Base-by-base conservation (phyloP, 768 basidiomycete genomes). In the Tylopilus intermedius region DNA sequence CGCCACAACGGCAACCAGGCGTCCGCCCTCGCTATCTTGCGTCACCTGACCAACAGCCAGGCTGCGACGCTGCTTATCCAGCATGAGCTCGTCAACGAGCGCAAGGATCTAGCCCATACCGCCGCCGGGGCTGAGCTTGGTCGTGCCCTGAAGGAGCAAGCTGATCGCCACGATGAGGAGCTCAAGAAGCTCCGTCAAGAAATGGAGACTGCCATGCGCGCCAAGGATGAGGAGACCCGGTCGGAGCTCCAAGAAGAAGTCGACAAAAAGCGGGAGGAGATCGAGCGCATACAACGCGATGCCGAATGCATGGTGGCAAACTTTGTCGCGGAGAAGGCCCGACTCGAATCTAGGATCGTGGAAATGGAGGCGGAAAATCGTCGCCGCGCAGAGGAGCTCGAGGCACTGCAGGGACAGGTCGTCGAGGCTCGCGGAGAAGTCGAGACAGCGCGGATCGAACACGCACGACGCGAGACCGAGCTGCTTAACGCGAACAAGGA, bases 51-150 rank as follows among this genome's bases (percentile, higher is more conserved):
- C 14, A 63, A 67, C 26, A 72, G 67, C 7, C 63, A 66, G 26
- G 75, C 81, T 0, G 57, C 72, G 3, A 68, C 76, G 2, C 68
- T 84, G 3, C 72, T 71, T 22, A 81, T 84, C 46, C 83, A 83
- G 57, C 66, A 70, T 26, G 82, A 85, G 60, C 67, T 83, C 13
- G 78, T 83, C 5, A 75, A 76, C 51, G 68, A 77, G 57, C 69
- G 69, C 30, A 74, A 74, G 46, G 70, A 75, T 39, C 73, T 83
- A 14, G 68, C 74, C 2, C 69, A 82, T 47, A 83, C 83, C 2
- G 66, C 70, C 4, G 83, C 82, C 1, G 81, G 81, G 1, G 70
- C 66, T 14, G 82, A 80, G 59, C 71, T 84, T 21, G 72, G 71
- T 47, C 71, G 73, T 15, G 80, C 80, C 37, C 60, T 81, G 3